A percentile compares a stretch with the other conserved stretches of the same genome.
phyloP scores from a whole-genome alignment of 2,329 filamentous ascomycete genomes.

The Gliomastix tumulicola region DNA sequence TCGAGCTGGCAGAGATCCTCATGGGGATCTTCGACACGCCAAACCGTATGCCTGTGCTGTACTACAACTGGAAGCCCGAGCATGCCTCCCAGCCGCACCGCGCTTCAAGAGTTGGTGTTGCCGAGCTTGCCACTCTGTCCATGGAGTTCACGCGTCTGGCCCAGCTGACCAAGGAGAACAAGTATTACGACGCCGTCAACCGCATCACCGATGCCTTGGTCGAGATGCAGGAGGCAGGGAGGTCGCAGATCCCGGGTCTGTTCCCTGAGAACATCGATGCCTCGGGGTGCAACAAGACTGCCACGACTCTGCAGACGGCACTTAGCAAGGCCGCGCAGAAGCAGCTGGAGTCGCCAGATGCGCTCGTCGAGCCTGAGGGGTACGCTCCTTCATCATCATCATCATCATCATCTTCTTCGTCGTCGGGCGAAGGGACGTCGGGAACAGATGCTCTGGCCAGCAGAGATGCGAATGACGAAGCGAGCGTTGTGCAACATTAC shows the following conservation, averaged over 20 bases:
- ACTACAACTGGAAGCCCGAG: conserved; percentile 69
- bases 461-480: not conserved
- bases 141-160: conserved; percentile 87
- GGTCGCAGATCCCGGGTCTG: conserved; percentile 69
- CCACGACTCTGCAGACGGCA: conserved; percentile 17
- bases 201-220: conserved; percentile 77
- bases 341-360: conserved; percentile 23
- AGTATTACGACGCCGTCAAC: conserved; percentile 85
- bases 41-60: conserved; percentile 83
- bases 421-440: not conserved
- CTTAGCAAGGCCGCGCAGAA: conserved; percentile 26
- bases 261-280: conserved; percentile 76
- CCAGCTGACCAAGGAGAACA: conserved; percentile 72
- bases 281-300: conserved; percentile 65
- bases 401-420: not conserved
- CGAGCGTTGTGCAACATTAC: no score
- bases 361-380: conserved; percentile 16
- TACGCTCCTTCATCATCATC: conserved; percentile 8
- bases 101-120: conserved; percentile 51
- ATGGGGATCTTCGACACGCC: conserved; percentile 86
- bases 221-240: conserved; percentile 60
- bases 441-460: not conserved
- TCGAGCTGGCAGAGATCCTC: conserved; percentile 72
- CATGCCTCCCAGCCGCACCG: conserved; percentile 56
- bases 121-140: conserved; percentile 73